These are phyloP conservation scores for Cryphonectria parasitica DNA, from an alignment of 2,329 filamentous ascomycete genomes.

Conservation along the genomic window DNA sequence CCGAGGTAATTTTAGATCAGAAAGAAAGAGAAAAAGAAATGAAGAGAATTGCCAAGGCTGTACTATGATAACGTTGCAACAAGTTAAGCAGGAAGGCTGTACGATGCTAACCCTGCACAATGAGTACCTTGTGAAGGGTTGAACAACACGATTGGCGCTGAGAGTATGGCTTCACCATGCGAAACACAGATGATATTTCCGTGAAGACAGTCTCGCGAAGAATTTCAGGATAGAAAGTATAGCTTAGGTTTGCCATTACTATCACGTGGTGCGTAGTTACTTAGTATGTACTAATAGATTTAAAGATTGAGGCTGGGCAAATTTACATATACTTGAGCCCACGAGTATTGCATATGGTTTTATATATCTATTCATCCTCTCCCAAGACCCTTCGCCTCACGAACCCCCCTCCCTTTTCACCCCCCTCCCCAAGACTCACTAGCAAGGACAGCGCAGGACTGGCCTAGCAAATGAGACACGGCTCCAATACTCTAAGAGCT, in stretches of 20 bases:
- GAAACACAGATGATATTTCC: not conserved
- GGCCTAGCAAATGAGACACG: not conserved
- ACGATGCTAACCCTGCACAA: not conserved
- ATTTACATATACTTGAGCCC: not conserved
- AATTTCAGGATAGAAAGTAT: not conserved
- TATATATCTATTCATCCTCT: not conserved
- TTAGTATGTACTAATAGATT: not conserved
- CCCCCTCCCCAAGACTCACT: too few relatives aligned
- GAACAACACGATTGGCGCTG: not conserved
- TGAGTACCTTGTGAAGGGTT: not conserved
- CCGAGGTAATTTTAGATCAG: not conserved
- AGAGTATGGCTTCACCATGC: not conserved
- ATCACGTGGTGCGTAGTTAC: not conserved
- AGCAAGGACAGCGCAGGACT: too few relatives aligned
- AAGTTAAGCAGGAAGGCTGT: not conserved
- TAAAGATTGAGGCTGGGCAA: not conserved
- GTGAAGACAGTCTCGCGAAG: too few relatives aligned
- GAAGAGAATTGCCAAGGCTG: not conserved
- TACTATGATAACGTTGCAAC: not conserved
- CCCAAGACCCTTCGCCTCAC: not conserved
- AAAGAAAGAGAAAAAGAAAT: too few relatives aligned
- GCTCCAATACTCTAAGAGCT: not conserved
- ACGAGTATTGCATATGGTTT: not conserved
- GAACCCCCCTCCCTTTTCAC: too few relatives aligned
- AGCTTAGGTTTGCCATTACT: not conserved